Evolutionary conservation across 345 rosid species (phyloP).

Genomic region (Aurinia saxatilis): DNA sequence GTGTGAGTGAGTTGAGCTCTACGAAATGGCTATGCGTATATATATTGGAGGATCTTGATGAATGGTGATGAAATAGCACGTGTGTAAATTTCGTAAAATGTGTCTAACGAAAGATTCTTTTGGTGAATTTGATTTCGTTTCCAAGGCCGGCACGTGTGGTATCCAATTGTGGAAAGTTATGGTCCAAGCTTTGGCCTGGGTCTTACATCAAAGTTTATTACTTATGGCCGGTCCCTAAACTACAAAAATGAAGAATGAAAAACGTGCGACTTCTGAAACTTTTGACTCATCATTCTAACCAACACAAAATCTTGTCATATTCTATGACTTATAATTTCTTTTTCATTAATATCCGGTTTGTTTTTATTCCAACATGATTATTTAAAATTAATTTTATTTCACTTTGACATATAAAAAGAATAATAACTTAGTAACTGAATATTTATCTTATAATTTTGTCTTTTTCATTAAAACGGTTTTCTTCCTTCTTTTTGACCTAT

Average conservation of each 20-base stretch:
- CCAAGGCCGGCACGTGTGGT: slow-evolving; percentile 12
- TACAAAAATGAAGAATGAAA: neutral
- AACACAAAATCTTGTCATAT: too few species aligned
- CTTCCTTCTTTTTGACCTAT: too few species aligned
- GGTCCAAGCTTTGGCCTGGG: neutral
- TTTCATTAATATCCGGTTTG: too few species aligned
- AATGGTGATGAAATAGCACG: neutral
- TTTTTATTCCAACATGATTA: too few species aligned
- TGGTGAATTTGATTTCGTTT: slow-evolving; percentile 5
- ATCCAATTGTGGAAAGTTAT: neutral
- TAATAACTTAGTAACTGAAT: too few species aligned
- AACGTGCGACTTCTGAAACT: slow-evolving; percentile 18
- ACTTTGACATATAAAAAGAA: too few species aligned
- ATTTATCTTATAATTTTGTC: too few species aligned
- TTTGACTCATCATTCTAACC: too few species aligned
- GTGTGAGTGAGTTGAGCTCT: slow-evolving; percentile 7
- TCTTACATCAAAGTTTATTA: neutral
- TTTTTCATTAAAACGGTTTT: too few species aligned
- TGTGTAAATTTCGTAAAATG: neutral
- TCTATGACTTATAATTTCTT: too few species aligned
- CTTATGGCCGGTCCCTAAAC: slow-evolving; percentile 8
- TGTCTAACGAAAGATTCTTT: neutral
- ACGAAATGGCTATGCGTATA: neutral
- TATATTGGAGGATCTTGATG: neutral
- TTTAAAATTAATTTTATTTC: too few species aligned